Conservation (phyloP, 768 basidiomycete species). For the Termitomyces sp. region DNA sequence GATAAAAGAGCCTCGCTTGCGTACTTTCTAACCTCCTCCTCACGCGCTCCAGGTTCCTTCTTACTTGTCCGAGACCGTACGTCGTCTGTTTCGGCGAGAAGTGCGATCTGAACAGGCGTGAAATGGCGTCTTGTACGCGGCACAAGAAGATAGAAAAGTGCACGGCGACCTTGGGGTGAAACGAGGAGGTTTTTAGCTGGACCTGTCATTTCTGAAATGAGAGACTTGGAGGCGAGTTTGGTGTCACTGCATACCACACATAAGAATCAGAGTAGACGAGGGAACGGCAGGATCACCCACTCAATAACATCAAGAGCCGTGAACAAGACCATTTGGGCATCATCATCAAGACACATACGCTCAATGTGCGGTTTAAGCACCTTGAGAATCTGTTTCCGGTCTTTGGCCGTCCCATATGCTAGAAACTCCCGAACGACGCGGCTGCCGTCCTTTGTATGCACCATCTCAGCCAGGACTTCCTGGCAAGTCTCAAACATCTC, state of each 20-base stretch:
- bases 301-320: constrained; percentile 88
- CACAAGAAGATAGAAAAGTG: constrained; percentile 75
- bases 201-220: constrained; percentile 64
- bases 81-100: constrained; percentile 69
- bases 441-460: constrained; percentile 90
- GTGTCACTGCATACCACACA: constrained; percentile 60
- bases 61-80: constrained; percentile 75
- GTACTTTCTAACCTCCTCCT: constrained; percentile 64
- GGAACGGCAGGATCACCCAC: constrained; percentile 35
- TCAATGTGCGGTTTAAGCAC: constrained; percentile 84
- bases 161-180: constrained; percentile 71
- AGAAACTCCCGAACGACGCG: constrained; percentile 82
- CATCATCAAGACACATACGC: constrained; percentile 83
- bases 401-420: constrained; percentile 82
- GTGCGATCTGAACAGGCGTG: constrained; percentile 71
- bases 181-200: constrained; percentile 51
- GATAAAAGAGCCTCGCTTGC: constrained; percentile 72
- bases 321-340: constrained; percentile 87
- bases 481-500: constrained; percentile 87
- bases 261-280: background rate
- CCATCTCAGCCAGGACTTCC: constrained; percentile 85
- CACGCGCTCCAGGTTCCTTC: constrained; percentile 55
- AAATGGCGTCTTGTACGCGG: constrained; percentile 85
- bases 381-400: constrained; percentile 89
- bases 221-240: constrained; percentile 77